A percentile compares a stretch with the other conserved stretches of the same genome.
Conservation (phyloP, 2,329 filamentous ascomycete species). For the Aspergillus fumigatus region DNA sequence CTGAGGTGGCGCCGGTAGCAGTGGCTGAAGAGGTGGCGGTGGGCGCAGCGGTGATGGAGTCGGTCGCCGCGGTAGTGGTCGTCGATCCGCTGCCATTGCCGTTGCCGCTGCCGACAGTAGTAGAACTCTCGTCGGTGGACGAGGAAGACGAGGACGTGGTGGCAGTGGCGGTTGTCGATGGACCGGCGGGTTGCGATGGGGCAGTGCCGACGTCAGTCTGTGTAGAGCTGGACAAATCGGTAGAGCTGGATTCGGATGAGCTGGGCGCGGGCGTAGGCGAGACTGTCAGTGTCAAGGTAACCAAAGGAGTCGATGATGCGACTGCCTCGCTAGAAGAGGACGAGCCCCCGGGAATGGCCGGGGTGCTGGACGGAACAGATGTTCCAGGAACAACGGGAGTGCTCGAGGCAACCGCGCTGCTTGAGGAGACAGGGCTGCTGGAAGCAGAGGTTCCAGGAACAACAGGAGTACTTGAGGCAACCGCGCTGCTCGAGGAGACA, state of each 20-base stretch:
- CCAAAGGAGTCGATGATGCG: neutral
- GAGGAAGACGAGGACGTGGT: neutral
- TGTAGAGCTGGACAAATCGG: neutral
- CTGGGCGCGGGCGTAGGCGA: slow-evolving; percentile 2
- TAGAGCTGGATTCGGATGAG: neutral
- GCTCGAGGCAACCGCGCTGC: slow-evolving; percentile 1
- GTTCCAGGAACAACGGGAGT: neutral
- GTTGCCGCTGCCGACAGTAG: neutral
- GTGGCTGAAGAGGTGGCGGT: slow-evolving; percentile 11
- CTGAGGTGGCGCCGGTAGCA: slow-evolving; percentile 12
- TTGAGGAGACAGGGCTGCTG: neutral
- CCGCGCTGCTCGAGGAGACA: neutral
- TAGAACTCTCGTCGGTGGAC: neutral
- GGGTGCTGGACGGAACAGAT: slow-evolving; percentile 1
- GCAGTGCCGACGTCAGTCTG: neutral
- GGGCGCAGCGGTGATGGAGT: slow-evolving; percentile 4
- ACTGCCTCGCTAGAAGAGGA: neutral
- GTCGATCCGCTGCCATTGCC: slow-evolving; percentile 6
- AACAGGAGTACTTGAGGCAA: neutral
- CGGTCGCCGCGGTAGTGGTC: slow-evolving; percentile 3
- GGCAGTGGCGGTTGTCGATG: neutral
- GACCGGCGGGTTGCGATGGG: neutral
- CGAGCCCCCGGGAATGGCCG: neutral
- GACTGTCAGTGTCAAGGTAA: neutral
- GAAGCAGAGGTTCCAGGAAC: neutral